phyloP scores from a whole-genome alignment of 129 eudicot species.

The Solidago caesia region DNA sequence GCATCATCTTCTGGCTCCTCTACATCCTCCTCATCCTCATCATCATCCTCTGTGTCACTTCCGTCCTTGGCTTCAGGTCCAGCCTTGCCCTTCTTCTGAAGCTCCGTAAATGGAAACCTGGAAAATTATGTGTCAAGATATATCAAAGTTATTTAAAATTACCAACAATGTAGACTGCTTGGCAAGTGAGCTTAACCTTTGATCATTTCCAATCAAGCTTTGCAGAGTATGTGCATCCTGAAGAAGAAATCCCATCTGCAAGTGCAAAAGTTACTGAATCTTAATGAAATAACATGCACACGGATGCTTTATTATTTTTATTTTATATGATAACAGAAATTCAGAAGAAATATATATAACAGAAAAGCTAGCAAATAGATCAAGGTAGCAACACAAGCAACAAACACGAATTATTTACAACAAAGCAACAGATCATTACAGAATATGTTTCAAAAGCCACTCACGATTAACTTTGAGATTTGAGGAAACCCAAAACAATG shows the following conservation, averaged over 20 bases:
- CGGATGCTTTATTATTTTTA: neutral
- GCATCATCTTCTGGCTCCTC: constrained; percentile 66
- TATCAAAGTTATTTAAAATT: neutral
- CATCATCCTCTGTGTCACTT: constrained; percentile 84
- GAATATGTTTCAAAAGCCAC: constrained; percentile 6
- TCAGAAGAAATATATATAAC: neutral
- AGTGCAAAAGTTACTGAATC: neutral
- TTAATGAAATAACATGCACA: neutral
- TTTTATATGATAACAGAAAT: neutral
- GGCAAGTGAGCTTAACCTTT: constrained; percentile 34
- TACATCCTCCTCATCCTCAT: constrained; percentile 61
- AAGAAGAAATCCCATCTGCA: constrained; percentile 65
- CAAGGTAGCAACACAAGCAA: neutral
- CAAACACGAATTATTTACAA: neutral
- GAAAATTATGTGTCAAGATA: neutral
- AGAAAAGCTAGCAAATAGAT: neutral
- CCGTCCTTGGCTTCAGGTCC: constrained; percentile 68
- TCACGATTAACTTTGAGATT: neutral
- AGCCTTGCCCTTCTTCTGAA: constrained; percentile 41
- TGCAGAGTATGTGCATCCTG: constrained; percentile 31
- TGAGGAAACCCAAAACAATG: neutral
- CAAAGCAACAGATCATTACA: too few relatives aligned
- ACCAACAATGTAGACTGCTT: neutral
- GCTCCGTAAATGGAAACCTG: constrained; percentile 77
- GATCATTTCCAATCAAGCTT: constrained; percentile 33